phyloP scores from a whole-genome alignment of 202 grass and related monocot species.

The Panicum hallii region DNA sequence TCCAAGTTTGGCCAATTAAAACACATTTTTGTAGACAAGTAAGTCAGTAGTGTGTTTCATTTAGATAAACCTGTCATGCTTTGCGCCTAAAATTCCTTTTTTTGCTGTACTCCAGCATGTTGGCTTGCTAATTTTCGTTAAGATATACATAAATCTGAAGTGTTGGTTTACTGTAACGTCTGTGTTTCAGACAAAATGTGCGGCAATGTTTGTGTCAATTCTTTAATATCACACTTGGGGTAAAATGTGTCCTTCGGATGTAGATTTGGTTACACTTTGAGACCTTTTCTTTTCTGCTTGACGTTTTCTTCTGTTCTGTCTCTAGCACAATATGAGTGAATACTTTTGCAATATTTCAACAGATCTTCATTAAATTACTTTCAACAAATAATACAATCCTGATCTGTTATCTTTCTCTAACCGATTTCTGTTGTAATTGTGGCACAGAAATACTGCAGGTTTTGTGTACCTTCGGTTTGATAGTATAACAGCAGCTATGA shows the following conservation, averaged over 20 bases:
- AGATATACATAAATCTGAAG: not conserved
- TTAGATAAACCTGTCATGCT: not conserved
- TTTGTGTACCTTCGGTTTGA: conserved; percentile 93
- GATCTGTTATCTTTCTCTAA: not conserved
- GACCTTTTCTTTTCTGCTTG: not conserved
- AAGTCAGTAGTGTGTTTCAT: conserved; percentile 42
- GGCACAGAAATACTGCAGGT: conserved; percentile 72
- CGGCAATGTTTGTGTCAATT: not conserved
- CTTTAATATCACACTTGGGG: not conserved
- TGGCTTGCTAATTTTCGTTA: conserved; percentile 4
- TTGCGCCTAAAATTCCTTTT: conserved; percentile 21
- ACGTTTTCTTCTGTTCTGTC: not conserved
- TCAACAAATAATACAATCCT: not conserved
- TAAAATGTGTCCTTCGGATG: not conserved
- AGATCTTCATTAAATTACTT: not conserved
- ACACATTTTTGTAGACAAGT: conserved; percentile 98
- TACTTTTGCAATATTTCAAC: not conserved
- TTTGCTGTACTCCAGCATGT: not conserved
- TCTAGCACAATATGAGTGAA: not conserved
- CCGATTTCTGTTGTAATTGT: not conserved
- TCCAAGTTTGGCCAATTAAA: conserved; percentile 84
- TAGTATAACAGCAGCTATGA: conserved; percentile 66
- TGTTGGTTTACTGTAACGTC: not conserved
- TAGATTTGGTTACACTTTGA: not conserved
- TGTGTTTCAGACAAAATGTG: not conserved